Evolutionary conservation across 2,329 filamentous ascomycete genomes (phyloP).

Genomic region (Fusarium duplospermum): DNA sequence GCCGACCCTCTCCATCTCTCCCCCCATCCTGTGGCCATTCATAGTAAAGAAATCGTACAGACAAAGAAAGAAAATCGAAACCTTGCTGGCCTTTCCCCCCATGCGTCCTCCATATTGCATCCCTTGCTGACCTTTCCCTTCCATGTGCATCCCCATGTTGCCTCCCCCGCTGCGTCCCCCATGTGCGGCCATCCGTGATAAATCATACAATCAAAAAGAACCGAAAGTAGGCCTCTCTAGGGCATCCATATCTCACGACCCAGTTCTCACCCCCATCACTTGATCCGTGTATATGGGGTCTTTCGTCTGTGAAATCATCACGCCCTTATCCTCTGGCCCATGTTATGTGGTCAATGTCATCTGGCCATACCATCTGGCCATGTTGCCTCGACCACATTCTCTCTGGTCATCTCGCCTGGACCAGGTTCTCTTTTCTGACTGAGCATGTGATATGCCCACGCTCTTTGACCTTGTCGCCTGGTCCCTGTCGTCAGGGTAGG

Average conservation of each 20-base stretch:
- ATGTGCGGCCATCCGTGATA: background rate
- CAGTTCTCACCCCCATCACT: background rate
- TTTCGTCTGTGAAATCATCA: constrained; percentile 2
- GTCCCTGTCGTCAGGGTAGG: background rate
- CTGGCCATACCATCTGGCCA: background rate
- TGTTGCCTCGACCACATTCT: background rate
- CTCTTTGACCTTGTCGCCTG: background rate
- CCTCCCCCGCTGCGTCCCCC: background rate
- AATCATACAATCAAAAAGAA: background rate
- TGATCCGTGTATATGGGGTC: background rate
- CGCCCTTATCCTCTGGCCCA: background rate
- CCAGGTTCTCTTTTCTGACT: background rate
- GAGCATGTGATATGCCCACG: background rate
- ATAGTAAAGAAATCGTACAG: background rate
- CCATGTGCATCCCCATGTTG: background rate
- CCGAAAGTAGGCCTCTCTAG: background rate
- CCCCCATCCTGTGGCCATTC: background rate
- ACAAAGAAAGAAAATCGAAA: background rate
- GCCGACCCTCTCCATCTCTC: background rate
- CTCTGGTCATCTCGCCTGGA: background rate
- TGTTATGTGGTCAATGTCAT: background rate
- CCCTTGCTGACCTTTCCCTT: background rate
- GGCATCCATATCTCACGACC: background rate
- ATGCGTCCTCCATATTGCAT: background rate
- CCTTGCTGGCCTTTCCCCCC: background rate